Base-by-base conservation (phyloP, 805 yeast species). In the Ogataea methylovora region DNA sequence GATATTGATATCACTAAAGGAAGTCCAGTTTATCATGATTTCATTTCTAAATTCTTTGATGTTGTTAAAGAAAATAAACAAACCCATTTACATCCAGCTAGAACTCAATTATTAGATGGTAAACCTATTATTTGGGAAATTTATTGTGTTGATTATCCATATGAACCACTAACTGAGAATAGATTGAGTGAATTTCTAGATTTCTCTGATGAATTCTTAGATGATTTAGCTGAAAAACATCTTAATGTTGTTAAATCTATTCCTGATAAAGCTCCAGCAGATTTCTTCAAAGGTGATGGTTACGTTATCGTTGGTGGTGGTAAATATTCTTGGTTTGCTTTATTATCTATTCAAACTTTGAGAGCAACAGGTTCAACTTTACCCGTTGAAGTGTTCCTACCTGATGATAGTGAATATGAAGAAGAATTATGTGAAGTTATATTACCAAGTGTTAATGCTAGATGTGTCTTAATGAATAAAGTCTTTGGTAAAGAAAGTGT, bases 201-300 rank as follows among this genome's bases (percentile, higher is more conserved):
- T 3, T 29, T 14, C 7, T 4, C 58, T 17, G 57, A 56, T 2
- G 54, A 56, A 1, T 79, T 76, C 43, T 46, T 75, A 13, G 41
- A 43, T 1, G 64, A 65, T 33, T 56, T 80, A 60, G 61, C 48
- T 12, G 38, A 45, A 12, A 66, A 77, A 14, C 86, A 80, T 52
- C 35, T 44, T 8, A 48, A 49, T 28, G 68, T 74, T 8, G 62
- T 73, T 14, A 44, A 49, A 2, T 54, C 57, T 17, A 52, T 79
- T 49, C 84, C 83, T 0, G 62, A 62, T 3, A 58, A 55, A 37
- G 38, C 54, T 1, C 46, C 51, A 3, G 34, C 39, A 3, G 16
- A 37, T 5, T 48, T 49, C 28, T 57, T 44, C 33, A 27, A 35
- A 5, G 61, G 59, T 8, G 36, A 34, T 27, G 61, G 61, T 8